Base-by-base conservation (phyloP, 1,284 basidiomycete genomes). In the Exobasidium cylindrosporum region DNA sequence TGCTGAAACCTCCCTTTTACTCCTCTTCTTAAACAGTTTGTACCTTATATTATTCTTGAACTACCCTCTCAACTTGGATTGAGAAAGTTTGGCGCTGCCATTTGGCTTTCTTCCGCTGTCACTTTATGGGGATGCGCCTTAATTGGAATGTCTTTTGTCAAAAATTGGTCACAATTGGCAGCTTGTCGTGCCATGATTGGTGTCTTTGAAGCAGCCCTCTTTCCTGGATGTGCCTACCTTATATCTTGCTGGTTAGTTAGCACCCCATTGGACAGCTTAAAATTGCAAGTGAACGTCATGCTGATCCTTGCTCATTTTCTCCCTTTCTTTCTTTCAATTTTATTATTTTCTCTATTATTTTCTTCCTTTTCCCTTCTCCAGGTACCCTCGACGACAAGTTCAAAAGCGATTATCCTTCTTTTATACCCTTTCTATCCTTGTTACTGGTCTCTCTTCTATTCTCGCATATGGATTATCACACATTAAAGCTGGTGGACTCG, bases 201-300 rank as follows among this genome's bases (percentile, higher is more conserved):
- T 57, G 56, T 71, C 11, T 73, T 75, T 56, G 71, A 73, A 53
- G 73, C 73, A n/a, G 70, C 71, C 6, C 68, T 74, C 64, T 76
- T 75, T 66, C 74, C 71, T 14, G 71, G 71, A 10, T 77, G 75
- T 56, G 80, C 81, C 1, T 82, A 77, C 72, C 73, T 84, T n/a
- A 78, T 83, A 61, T 78, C 81, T 4, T 80, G 74, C 40, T 83
- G 82, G 83, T n/a, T n/a, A n/a, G n/a, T n/a, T n/a, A n/a, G n/a
- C n/a, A n/a, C n/a, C n/a, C n/a, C n/a, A n/a, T n/a, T n/a, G n/a
- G n/a, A n/a, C n/a, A 1, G n/a, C 43, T n/a, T 45, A n/a, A 45
- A 1, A 1, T n/a, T 2, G 21, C 21, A n/a, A 21, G 21, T 1
- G 43, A 45, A n/a, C 21, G n/a, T n/a, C 21, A n/a, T n/a, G 21